Conservation (phyloP, 345 rosid genomes). For the Eutrema heterophyllum region DNA sequence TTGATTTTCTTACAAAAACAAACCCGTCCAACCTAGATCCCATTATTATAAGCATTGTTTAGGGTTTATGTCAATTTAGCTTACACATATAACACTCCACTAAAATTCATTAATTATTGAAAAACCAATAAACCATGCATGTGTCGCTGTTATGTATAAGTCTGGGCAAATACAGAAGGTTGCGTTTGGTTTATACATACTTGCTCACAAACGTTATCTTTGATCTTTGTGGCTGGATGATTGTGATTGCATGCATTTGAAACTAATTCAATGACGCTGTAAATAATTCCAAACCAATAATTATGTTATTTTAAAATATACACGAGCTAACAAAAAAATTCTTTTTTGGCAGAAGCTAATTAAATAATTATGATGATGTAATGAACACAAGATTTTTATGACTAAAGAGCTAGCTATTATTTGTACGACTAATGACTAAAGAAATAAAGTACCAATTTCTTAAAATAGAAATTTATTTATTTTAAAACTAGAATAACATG, state of each 20-base stretch:
- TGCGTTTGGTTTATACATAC: constrained; percentile 21
- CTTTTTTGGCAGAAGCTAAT: background rate
- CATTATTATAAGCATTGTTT: background rate
- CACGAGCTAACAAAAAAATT: background rate
- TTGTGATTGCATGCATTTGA: constrained; percentile 4
- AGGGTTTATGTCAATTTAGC: constrained; percentile 14
- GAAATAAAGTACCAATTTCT: background rate
- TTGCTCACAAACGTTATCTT: background rate
- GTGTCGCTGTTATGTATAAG: constrained; percentile 28
- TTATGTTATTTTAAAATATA: background rate
- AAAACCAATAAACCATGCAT: constrained; percentile 11
- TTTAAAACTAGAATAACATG: background rate
- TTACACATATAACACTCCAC: constrained; percentile 12
- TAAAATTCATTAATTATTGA: background rate
- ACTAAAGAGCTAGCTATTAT: background rate
- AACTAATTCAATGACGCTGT: background rate
- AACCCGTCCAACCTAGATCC: background rate
- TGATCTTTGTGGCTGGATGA: constrained; percentile 1
- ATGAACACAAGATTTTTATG: background rate
- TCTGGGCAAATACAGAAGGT: constrained; percentile 20
- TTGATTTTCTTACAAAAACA: background rate
- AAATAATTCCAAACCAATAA: background rate
- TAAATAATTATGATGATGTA: background rate
- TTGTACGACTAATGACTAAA: background rate
- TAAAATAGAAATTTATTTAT: background rate